Evolutionary conservation across 352 stramenopile genomes (phyloP).

Genomic region (Thraustochytrium sp.): DNA sequence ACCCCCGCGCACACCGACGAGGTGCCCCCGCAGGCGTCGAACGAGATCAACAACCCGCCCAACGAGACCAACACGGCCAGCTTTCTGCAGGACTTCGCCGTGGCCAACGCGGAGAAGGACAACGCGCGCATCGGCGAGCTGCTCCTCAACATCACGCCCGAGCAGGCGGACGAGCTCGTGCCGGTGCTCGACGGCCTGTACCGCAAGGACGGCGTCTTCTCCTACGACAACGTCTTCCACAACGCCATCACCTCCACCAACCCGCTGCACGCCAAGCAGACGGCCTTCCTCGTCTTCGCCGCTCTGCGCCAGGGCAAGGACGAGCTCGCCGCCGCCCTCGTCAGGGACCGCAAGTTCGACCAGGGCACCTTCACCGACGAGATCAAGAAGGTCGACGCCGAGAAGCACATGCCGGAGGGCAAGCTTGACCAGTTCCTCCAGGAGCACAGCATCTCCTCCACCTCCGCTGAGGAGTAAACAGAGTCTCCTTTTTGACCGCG

Average conservation of each 20-base stretch:
- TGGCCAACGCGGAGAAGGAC: not conserved
- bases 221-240: slow-evolving; percentile 18
- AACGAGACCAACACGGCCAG: not conserved
- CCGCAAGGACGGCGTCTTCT: slow-evolving; percentile 1
- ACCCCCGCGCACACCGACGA: not conserved
- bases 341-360: not conserved
- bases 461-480: too few species aligned
- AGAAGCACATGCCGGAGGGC: not conserved
- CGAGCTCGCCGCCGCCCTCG: not conserved
- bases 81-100: slow-evolving; percentile 2
- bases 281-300: not conserved
- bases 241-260: not conserved
- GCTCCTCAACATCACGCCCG: not conserved
- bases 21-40: not conserved
- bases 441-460: not conserved
- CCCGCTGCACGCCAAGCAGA: not conserved
- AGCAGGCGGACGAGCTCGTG: not conserved
- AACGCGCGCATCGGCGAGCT: not conserved
- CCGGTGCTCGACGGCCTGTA: not conserved
- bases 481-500: too few species aligned
- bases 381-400: not conserved
- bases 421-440: not conserved
- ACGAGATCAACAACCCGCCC: not conserved
- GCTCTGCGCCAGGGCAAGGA: not conserved
- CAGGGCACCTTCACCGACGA: not conserved